phyloP scores from a whole-genome alignment of 441 rosid species.

The Gossypium gossypioides region DNA sequence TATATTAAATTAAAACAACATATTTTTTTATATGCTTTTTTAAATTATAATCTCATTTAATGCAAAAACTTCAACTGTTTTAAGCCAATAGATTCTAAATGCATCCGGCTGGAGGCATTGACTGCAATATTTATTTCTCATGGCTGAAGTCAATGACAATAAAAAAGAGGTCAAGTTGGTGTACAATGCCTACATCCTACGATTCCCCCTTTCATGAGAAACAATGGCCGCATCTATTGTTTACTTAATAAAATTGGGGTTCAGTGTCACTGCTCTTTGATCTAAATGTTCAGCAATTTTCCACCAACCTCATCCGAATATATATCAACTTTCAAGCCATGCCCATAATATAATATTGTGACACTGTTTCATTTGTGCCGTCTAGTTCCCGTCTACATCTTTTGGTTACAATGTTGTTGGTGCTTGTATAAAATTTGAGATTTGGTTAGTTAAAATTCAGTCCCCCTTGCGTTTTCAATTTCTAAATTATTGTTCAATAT shows the following conservation, averaged over 20 bases:
- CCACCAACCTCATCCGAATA: background rate
- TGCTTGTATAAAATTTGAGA: background rate
- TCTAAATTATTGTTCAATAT: background rate
- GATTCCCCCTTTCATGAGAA: too few relatives aligned
- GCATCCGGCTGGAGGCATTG: too few relatives aligned
- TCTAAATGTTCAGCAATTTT: background rate
- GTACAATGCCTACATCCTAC: too few relatives aligned
- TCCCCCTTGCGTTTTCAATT: background rate
- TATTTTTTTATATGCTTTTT: too few relatives aligned
- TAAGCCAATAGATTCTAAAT: too few relatives aligned
- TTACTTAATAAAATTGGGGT: background rate
- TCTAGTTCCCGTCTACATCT: background rate
- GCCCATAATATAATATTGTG: background rate
- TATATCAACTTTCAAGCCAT: background rate
- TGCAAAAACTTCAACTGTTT: too few relatives aligned
- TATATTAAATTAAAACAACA: too few relatives aligned
- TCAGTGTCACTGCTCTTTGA: background rate
- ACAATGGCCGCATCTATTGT: background rate
- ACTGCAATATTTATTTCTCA: too few relatives aligned
- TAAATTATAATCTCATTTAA: too few relatives aligned
- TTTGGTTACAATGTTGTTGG: background rate
- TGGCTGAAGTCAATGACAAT: too few relatives aligned
- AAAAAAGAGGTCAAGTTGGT: too few relatives aligned
- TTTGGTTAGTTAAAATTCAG: background rate
- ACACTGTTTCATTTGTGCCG: background rate